A percentile compares a stretch with the other conserved stretches of the same genome.
These are phyloP conservation scores for Thuja plicata DNA, from an alignment of 83 land plant genomes.

Conservation along the genomic window DNA sequence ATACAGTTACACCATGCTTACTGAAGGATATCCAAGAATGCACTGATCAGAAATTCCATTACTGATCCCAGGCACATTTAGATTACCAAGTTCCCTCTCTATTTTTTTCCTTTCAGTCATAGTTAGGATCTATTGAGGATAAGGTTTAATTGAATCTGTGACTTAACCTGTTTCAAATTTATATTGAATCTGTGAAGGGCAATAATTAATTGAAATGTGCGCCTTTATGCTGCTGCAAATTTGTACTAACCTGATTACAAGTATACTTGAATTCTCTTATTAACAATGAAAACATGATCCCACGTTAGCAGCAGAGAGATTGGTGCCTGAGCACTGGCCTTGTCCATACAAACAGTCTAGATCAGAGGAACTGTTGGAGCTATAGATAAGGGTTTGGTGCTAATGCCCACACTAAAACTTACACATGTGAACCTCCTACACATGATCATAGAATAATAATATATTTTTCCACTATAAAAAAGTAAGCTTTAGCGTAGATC, in stretches of 20 bases:
- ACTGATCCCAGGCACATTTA: neutral
- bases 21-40: neutral
- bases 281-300: neutral
- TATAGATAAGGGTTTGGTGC: neutral
- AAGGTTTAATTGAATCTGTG: too few species aligned
- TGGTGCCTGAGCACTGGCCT: neutral
- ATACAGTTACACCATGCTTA: neutral
- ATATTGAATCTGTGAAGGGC: neutral
- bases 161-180: too few species aligned
- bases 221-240: neutral
- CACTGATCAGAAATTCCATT: neutral
- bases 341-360: neutral
- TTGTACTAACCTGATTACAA: neutral
- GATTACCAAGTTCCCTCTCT: neutral
- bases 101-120: neutral
- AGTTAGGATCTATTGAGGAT: neutral
- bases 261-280: neutral
- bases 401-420: neutral
- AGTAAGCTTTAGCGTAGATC: too few species aligned
- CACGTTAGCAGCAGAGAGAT: neutral
- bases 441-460: neutral
- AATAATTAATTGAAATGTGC: neutral
- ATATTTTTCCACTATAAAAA: too few species aligned
- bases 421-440: neutral
- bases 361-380: neutral